Percentiles rank a stretch among this genome's conserved stretches.
These are phyloP conservation scores for Vanderwaltozyma polyspora DNA, from an alignment of 805 yeast genomes.

Conservation along the genomic window DNA sequence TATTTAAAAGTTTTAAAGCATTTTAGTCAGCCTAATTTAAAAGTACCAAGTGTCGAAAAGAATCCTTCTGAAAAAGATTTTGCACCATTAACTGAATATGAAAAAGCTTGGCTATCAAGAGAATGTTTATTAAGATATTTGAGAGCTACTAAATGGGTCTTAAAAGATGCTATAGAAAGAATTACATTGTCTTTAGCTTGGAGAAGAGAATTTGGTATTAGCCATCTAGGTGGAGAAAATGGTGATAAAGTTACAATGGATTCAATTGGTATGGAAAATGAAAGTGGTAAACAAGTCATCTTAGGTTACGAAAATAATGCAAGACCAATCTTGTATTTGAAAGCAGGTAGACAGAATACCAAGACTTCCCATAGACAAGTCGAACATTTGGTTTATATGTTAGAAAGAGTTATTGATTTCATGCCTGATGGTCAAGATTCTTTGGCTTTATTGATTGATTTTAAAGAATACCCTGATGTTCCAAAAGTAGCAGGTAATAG, in stretches of 20 bases:
- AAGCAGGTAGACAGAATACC: constrained; percentile 94
- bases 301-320: constrained; percentile 83
- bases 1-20: constrained; percentile 53
- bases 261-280: constrained; percentile 54
- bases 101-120: constrained; percentile 85
- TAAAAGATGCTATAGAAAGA: constrained; percentile 58
- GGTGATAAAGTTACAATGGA: constrained; percentile 44
- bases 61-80: constrained; percentile 21
- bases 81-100: constrained; percentile 33
- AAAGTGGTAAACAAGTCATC: constrained; percentile 85
- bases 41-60: constrained; percentile 41
- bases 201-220: constrained; percentile 88
- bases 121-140: constrained; percentile 86
- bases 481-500: constrained; percentile 45
- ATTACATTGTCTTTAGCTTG: constrained; percentile 72
- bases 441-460: constrained; percentile 81
- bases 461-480: constrained; percentile 55
- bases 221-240: constrained; percentile 33
- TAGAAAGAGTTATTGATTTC: constrained; percentile 83
- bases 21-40: constrained; percentile 45
- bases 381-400: constrained; percentile 87
- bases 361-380: constrained; percentile 83
- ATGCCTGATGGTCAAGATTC: constrained; percentile 98
- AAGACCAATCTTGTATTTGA: constrained; percentile 85
- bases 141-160: constrained; percentile 88